Evolutionary conservation across 371 early-diverging fungal species (phyloP), one percentile per base, ranked within the genome.

Genomic region (Mortierella sp.): DNA sequence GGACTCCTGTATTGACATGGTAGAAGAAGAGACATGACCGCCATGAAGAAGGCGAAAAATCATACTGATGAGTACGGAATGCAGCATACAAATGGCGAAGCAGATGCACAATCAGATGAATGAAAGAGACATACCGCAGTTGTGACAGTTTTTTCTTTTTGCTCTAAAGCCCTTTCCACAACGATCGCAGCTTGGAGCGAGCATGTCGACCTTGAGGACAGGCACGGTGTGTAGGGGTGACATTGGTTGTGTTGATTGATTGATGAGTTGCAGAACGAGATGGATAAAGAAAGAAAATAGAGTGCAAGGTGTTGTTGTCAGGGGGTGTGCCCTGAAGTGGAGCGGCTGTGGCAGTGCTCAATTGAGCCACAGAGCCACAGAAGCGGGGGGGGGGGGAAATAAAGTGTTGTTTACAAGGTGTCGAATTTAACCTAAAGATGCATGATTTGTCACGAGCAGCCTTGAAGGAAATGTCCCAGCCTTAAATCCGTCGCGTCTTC

Each of bases 51-150:
- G 10, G 60, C 13, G 31, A 58, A 31, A 28, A 42, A 14, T 21
- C 0, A 0, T 26, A 34, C 19, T 2, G 38, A 68, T 38, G 68
- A 68, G 42, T 42, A 38, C 21, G 8, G 24, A 68, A 42, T 68
- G 68, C 52, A 42, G 54, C 76, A 52, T 47, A 31, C n/a, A 16
- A 28, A 55, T 55, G n/a, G 31, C n/a, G 8, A 57, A 68, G 42
- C 42, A 2, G 24, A 42, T 38, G 21, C 54, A 21, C 54, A 14
- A 54, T 21, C 13, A 54, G 54, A 16, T 42, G 42, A 68, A 16
- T 38, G 31, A 19, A 42, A 16, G 31, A 47, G n/a, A 28, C 76
- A n/a, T 76, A 83, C 83, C 83, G 55, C 83, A 83, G 57, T 83
- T 83, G 31, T 73, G 58, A n/a, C 83, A 83, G 54, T 76, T 83